Base-by-base conservation (phyloP, 2,329 filamentous ascomycete genomes). In the Epichloe bromicola region DNA sequence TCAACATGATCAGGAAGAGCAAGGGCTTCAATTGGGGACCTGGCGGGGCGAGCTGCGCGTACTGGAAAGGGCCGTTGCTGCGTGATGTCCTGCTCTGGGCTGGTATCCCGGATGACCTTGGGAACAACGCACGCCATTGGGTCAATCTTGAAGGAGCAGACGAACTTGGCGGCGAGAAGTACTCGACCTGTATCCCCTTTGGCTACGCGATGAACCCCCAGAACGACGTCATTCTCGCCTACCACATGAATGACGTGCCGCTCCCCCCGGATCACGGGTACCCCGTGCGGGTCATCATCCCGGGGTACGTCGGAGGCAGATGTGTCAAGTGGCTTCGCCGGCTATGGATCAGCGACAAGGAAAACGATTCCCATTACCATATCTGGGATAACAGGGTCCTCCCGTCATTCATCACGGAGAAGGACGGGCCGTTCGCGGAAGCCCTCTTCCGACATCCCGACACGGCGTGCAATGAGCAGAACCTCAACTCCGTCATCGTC, bases 71-170 rank as follows among this genome's bases (percentile, higher is more conserved):
- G 0, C 64, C 68, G 1, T 57, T 70, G 3, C 57, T 77, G 3
- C 61, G 70, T 3, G 69, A 76, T 52, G 67, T 48, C 11, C n/a
- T 77, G 1, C 61, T 76, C 2, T 62, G 62, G 6, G 70, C 70
- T 19, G 72, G 70, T 1, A 59, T 74, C 38, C 58, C 52, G 41
- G 57, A 57, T 39, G 51, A n/a, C n/a, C 48, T 53, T 11, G 46
- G 51, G 2, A 45, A 45, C 1, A 30, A 40, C 15, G 43, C 43
- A 2, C 41, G 40, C 30, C 74, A 69, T 20, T 46, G 44, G 68
- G 67, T 77, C 40, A 70, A 76, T 53, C 76, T 76, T 50, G 67
- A 73, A 53, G 74, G 74, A 2, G 65, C 72, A 0, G 74, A 77
- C 48, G 60, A 69, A 2, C 70, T 67, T 3, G 70, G 64, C 46